Conservation (phyloP, 73 alveolate genomes). For the Paramecium sonneborni region DNA sequence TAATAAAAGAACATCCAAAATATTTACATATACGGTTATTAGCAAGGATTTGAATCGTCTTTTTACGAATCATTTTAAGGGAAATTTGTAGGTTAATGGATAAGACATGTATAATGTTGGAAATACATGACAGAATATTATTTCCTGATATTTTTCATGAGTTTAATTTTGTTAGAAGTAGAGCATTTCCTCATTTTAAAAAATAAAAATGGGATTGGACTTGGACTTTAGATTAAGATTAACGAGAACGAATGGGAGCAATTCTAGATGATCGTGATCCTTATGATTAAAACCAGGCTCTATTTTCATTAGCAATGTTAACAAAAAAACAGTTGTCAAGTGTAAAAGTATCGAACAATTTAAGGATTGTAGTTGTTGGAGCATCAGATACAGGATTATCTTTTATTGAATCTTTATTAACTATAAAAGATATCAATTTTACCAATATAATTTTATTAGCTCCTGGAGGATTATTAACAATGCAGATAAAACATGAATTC, state of each 20-base stretch:
- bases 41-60: conserved; percentile 89
- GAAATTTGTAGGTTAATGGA: conserved; percentile 92
- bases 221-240: conserved; percentile 74
- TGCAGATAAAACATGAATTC: conserved; percentile 85
- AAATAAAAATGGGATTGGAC: conserved; percentile 94
- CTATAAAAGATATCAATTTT: conserved; percentile 92
- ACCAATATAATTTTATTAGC: conserved; percentile 94
- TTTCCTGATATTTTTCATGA: conserved; percentile 95
- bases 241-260: conserved; percentile 80
- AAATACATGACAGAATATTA: conserved; percentile 87
- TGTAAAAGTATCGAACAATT: conserved; percentile 93
- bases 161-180: conserved; percentile 88
- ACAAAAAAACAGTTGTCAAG: conserved; percentile 90
- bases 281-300: conserved; percentile 90
- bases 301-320: conserved; percentile 92
- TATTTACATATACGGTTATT: conserved; percentile 90
- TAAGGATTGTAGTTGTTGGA: conserved; percentile 97
- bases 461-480: conserved; percentile 98
- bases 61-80: conserved; percentile 88
- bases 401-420: conserved; percentile 93
- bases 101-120: conserved; percentile 95
- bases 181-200: conserved; percentile 98
- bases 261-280: conserved; percentile 88
- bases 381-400: conserved; percentile 98
- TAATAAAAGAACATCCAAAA: conserved; percentile 90